A percentile compares a stretch with the other conserved stretches of the same genome.
Evolutionary conservation across 1,284 basidiomycete genomes (phyloP).

Genomic region (Grifola frondosa): DNA sequence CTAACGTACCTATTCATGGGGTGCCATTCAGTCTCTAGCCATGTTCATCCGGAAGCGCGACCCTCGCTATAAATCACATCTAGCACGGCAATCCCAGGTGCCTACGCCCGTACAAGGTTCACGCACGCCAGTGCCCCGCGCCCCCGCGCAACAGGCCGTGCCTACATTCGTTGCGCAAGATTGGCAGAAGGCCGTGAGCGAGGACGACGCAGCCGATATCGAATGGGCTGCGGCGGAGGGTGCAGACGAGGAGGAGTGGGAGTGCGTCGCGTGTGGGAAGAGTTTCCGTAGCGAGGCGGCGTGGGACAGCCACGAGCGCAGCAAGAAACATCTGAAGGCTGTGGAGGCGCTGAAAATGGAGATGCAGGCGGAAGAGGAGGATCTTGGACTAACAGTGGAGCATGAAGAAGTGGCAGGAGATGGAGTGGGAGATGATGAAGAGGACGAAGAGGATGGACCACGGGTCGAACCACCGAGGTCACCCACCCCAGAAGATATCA

Average conservation of each 20-base stretch:
- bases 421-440: conserved; percentile 17
- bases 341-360: conserved; percentile 72
- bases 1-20: not conserved
- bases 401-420: conserved; percentile 24
- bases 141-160: conserved; percentile 25
- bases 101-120: conserved; percentile 31
- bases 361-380: conserved; percentile 78
- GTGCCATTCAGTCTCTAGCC: conserved; percentile 63
- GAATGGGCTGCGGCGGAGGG: conserved; percentile 73
- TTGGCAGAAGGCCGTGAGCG: conserved; percentile 69
- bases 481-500: not conserved
- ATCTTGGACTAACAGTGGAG: conserved; percentile 41
- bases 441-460: conserved; percentile 1
- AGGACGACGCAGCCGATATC: conserved; percentile 51
- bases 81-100: conserved; percentile 48
- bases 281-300: conserved; percentile 90
- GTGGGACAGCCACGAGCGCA: conserved; percentile 96
- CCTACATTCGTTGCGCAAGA: conserved; percentile 82
- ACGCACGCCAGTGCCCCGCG: conserved; percentile 18
- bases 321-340: conserved; percentile 92
- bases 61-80: conserved; percentile 82
- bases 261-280: conserved; percentile 96
- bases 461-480: not conserved
- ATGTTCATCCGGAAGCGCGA: conserved; percentile 92
- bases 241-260: conserved; percentile 77